Percentiles rank a stretch among this genome's conserved stretches.
These are phyloP conservation scores for Yamadazyma triangularis DNA, from an alignment of 1,139 yeast genomes.

Conservation along the genomic window DNA sequence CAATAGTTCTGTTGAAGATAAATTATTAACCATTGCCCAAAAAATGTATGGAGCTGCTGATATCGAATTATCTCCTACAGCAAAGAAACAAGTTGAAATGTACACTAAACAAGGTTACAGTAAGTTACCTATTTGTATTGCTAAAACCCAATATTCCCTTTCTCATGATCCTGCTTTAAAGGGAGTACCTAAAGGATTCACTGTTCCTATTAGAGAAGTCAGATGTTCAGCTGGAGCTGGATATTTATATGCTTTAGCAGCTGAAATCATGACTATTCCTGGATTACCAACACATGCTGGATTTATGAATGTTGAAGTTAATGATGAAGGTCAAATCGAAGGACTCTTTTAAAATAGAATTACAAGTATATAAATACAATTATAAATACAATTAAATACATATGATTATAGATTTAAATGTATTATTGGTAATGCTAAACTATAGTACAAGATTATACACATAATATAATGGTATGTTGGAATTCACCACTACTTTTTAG, in stretches of 20 bases:
- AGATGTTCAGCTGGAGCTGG: constrained; percentile 84
- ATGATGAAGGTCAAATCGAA: constrained; percentile 74
- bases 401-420: too few species aligned
- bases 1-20: constrained; percentile 58
- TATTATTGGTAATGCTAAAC: too few species aligned
- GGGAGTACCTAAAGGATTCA: constrained; percentile 78
- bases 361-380: too few species aligned
- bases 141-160: constrained; percentile 78
- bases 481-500: too few species aligned
- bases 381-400: too few species aligned
- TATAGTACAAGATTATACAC: too few species aligned
- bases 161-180: constrained; percentile 79
- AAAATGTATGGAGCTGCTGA: constrained; percentile 75
- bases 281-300: constrained; percentile 82
- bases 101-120: constrained; percentile 70
- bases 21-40: constrained; percentile 58
- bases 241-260: constrained; percentile 75
- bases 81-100: constrained; percentile 60
- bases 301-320: constrained; percentile 78
- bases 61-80: constrained; percentile 63
- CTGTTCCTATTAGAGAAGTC: constrained; percentile 75
- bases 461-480: too few species aligned
- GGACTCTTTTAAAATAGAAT: constrained; percentile 67
- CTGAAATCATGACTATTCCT: constrained; percentile 80
- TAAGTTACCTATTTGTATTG: constrained; percentile 74